Base-by-base conservation (phyloP, 2,329 filamentous ascomycete genomes). In the Epicoccum nigrum region DNA sequence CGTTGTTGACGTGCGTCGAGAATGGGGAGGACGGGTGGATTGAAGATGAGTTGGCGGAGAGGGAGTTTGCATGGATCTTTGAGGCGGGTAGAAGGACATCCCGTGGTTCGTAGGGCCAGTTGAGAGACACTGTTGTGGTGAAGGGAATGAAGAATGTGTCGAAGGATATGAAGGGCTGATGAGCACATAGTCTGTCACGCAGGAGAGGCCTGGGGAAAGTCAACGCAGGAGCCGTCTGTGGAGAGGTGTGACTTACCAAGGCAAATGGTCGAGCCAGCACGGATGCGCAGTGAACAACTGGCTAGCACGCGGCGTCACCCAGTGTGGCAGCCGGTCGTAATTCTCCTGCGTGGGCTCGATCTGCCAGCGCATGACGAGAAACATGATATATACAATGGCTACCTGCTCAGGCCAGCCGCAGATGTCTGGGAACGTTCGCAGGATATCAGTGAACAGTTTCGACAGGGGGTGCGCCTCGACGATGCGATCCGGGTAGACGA, bases 101-200 rank as follows among this genome's bases (percentile, higher is more conserved):
- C 0, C 83, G 84, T 1, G 85, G 81, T 48, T 90, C 86, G 66
- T 95, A 93, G 0, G 88, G 88, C 92, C 92, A 97, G 60, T 92
- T 94, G 13, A 96, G 72, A 20, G 82, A 85, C 19, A 96, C 67
- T 0, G 87, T 92, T 1, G 81, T 84, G 1, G 89, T 94, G 70
- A 86, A 96, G 0, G 89, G 88, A 15, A 93, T 83, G 70, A 93
- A 94, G 77, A 92, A 95, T 60, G 88, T 83, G 50, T 92, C 87
- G 64, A 95, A 93, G 0, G 83, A 78, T 48, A 86, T 86, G 33
- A 81, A 76, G 4, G 76, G 72, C 30, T 83, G 81, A 0, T 78
- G 71, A 19, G 76, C 71, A 19, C 86, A 78, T 32, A 92, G 76
- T 17, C 77, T 78, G 52, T 92, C 87, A 21, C 91, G 86, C 82